Evolutionary conservation across 176 grass and related monocot genomes (phyloP).

Genomic region (Rhynchospora pubera): DNA sequence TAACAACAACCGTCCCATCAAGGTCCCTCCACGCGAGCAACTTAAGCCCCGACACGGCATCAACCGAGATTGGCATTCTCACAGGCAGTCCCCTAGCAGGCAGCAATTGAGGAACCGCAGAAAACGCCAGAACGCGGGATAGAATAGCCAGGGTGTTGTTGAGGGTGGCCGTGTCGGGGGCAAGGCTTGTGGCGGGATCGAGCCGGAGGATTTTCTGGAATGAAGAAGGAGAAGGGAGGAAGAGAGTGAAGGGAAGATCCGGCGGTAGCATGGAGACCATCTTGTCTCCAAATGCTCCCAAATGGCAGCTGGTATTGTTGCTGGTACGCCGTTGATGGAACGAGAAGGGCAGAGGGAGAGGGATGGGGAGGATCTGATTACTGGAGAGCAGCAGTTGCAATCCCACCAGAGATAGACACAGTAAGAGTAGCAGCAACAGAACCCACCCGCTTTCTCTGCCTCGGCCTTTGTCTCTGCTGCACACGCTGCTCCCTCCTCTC

Average conservation of each 20-base stretch:
- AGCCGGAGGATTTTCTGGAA: conserved; percentile 41
- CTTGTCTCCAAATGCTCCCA: conserved; percentile 56
- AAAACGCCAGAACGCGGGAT: conserved; percentile 79
- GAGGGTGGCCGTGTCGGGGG: neutral
- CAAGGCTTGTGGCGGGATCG: conserved; percentile 12
- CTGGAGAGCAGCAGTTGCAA: conserved; percentile 7
- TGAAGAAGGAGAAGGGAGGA: conserved; percentile 42
- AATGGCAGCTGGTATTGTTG: neutral
- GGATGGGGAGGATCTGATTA: neutral
- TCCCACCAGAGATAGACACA: neutral
- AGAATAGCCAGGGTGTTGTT: conserved; percentile 49
- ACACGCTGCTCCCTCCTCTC: neutral
- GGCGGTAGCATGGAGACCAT: conserved; percentile 75
- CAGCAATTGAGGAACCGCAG: conserved; percentile 44
- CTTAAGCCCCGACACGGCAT: conserved; percentile 63
- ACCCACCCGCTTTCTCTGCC: neutral
- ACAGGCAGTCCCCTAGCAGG: conserved; percentile 28
- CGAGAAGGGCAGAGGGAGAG: neutral
- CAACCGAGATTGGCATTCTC: conserved; percentile 13
- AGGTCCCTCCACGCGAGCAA: conserved; percentile 43
- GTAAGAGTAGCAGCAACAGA: neutral
- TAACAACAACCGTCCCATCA: conserved; percentile 51
- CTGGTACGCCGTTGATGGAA: neutral
- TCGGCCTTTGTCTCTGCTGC: neutral
- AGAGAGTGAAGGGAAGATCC: conserved; percentile 69